Conservation (phyloP, 768 basidiomycete species). For the Psilocybe cubensis region DNA sequence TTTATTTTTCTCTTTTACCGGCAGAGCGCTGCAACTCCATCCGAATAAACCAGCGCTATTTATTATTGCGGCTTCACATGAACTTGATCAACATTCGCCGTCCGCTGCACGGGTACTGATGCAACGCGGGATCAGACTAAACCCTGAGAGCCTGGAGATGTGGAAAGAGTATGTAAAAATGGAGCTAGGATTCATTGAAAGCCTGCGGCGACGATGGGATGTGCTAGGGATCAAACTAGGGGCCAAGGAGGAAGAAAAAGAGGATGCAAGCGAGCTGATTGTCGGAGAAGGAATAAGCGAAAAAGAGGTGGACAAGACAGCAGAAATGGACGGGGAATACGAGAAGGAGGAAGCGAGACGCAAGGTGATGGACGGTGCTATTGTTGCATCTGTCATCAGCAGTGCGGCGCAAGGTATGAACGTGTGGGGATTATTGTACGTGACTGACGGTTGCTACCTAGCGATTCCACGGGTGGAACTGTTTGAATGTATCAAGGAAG, state of each 20-base stretch:
- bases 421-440: background rate
- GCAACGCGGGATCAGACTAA: slow-evolving; percentile 83
- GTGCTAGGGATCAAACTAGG: slow-evolving; percentile 64
- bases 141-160: slow-evolving; percentile 70
- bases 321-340: slow-evolving; percentile 16
- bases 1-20: slow-evolving; percentile 5
- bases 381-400: slow-evolving; percentile 76
- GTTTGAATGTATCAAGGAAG: slow-evolving; percentile 40
- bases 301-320: slow-evolving; percentile 15
- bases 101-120: slow-evolving; percentile 83
- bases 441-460: slow-evolving; percentile 26
- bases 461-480: slow-evolving; percentile 46
- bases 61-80: slow-evolving; percentile 83
- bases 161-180: slow-evolving; percentile 93
- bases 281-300: slow-evolving; percentile 22
- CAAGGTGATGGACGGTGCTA: slow-evolving; percentile 77
- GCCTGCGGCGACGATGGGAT: slow-evolving; percentile 76
- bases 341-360: slow-evolving; percentile 54
- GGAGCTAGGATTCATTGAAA: slow-evolving; percentile 87
- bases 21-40: slow-evolving; percentile 85
- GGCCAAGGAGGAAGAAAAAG: slow-evolving; percentile 15
- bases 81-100: slow-evolving; percentile 70
- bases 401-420: slow-evolving; percentile 71
- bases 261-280: slow-evolving; percentile 26
- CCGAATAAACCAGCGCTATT: slow-evolving; percentile 79